Base-by-base conservation (phyloP, 345 rosid species). In the Eutrema heterophyllum region DNA sequence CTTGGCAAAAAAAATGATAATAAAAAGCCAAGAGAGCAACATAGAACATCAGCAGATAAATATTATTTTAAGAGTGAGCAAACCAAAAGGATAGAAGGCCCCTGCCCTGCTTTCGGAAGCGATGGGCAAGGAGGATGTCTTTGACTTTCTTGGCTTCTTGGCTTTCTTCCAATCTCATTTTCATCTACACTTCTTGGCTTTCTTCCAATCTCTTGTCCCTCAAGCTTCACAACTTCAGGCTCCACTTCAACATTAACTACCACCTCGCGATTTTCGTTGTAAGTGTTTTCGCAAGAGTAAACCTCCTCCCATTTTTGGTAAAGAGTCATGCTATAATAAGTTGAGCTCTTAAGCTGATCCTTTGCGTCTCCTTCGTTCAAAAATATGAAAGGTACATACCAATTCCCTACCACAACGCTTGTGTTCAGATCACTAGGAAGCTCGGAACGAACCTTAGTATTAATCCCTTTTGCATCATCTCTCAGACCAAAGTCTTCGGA, bases 301-400 rank as follows among this genome's bases (percentile, higher is more conserved):
- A 90, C 68, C 59, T 73, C 80, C 71, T 86, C 84, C 91, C 91
- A 86, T n/a, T 76, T 80, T 41, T 90, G 90, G 67, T 79, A 73
- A 10, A 90, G 86, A 11, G 83, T 79, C 84, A 88, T 81, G 44
- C 64, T 69, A 32, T 90, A 90, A 55, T 82, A 80, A 71, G 72
- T 78, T 26, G 93, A 77, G n/a, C 7, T 78, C 62, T 53, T 75
- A 45, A 85, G 58, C 41, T 88, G 93, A 11, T 88, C 74, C 54
- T 74, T 72, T 18, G 68, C 41, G 3, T 40, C 43, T 50, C 54
- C 67, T 13, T 90, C 96, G 38, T 64, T 86, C 9, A 88, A 60
- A 21, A 86, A 86, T 76, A 90, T 61, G 77, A 86, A 90, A 15
- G 92, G 97, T 15, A 84, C 86, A 35, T 85, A 90, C 97, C 92